Evolutionary conservation across 2,329 filamentous ascomycete species (phyloP).

Genomic region (Colletotrichum sp.): DNA sequence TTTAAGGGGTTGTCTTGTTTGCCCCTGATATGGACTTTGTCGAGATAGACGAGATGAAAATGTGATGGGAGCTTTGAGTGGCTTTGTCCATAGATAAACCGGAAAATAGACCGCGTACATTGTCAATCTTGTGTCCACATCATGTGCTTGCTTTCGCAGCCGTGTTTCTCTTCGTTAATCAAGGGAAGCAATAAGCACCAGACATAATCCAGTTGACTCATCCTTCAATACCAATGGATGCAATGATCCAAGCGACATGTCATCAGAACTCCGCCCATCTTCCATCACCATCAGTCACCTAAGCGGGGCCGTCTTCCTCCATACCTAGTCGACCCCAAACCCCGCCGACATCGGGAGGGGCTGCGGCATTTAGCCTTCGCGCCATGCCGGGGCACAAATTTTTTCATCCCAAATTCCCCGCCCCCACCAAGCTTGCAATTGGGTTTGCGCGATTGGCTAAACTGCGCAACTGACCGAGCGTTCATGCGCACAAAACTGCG

Average conservation of each 20-base stretch:
- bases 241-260: fast-evolving
- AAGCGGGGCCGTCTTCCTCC: not conserved
- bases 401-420: not conserved
- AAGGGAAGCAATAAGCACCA: fast-evolving
- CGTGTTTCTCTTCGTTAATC: not conserved
- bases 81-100: not conserved
- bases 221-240: fast-evolving
- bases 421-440: not conserved
- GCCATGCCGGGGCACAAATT: not conserved
- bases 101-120: not conserved
- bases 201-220: not conserved
- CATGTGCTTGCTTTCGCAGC: too few relatives aligned
- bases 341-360: not conserved
- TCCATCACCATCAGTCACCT: not conserved
- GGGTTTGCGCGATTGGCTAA: not conserved
- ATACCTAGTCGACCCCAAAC: not conserved
- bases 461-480: not conserved
- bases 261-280: not conserved
- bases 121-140: not conserved
- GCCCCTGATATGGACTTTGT: too few relatives aligned
- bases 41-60: not conserved
- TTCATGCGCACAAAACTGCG: not conserved
- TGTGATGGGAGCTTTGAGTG: not conserved
- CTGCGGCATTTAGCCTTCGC: not conserved
- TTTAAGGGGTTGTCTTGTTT: not conserved